Evolutionary conservation across 2,329 filamentous ascomycete genomes (phyloP).

Genomic region (Phyllosticta citrichinensis): DNA sequence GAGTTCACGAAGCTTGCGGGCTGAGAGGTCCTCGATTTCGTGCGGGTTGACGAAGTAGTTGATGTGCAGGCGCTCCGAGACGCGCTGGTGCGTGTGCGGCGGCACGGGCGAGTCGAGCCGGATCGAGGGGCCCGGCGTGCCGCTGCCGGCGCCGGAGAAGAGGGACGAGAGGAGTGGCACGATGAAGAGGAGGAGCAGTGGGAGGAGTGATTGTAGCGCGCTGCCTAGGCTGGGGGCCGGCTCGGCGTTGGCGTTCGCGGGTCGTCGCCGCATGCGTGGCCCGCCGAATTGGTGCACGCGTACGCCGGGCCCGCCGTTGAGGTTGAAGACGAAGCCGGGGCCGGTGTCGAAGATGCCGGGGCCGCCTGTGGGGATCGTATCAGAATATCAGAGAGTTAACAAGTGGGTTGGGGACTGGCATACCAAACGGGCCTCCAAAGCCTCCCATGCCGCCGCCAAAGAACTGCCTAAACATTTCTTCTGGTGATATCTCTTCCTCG

Average conservation of each 20-base stretch:
- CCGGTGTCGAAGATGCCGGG: slow-evolving; percentile 60
- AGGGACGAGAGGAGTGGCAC: slow-evolving; percentile 72
- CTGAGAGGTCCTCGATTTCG: slow-evolving; percentile 62
- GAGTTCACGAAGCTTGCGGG: slow-evolving; percentile 60
- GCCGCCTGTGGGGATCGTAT: slow-evolving; percentile 22
- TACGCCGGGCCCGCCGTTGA: slow-evolving; percentile 82
- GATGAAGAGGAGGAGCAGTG: slow-evolving; percentile 75
- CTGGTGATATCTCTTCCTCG: slow-evolving; percentile 87
- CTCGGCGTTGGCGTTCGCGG: slow-evolving; percentile 45
- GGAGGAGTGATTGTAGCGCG: slow-evolving; percentile 64
- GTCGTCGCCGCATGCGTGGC: slow-evolving; percentile 62
- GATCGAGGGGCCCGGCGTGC: slow-evolving; percentile 55
- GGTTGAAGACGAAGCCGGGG: slow-evolving; percentile 89
- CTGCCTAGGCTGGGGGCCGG: slow-evolving; percentile 41
- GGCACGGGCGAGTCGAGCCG: slow-evolving; percentile 62
- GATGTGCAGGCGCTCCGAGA: slow-evolving; percentile 59
- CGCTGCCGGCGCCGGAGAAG: slow-evolving; percentile 48
- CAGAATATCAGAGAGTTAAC: slow-evolving; percentile 3
- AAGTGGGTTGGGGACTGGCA: slow-evolving; percentile 16
- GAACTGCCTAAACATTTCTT: slow-evolving; percentile 95
- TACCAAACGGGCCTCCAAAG: slow-evolving; percentile 56
- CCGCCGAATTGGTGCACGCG: slow-evolving; percentile 95
- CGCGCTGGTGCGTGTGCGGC: slow-evolving; percentile 65
- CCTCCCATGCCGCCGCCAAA: slow-evolving; percentile 65
- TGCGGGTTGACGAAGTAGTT: slow-evolving; percentile 77